Percentiles rank a stretch among this genome's conserved stretches.
Conservation (phyloP, 192 early-diverging fungal species). For the Coemansia erecta region DNA sequence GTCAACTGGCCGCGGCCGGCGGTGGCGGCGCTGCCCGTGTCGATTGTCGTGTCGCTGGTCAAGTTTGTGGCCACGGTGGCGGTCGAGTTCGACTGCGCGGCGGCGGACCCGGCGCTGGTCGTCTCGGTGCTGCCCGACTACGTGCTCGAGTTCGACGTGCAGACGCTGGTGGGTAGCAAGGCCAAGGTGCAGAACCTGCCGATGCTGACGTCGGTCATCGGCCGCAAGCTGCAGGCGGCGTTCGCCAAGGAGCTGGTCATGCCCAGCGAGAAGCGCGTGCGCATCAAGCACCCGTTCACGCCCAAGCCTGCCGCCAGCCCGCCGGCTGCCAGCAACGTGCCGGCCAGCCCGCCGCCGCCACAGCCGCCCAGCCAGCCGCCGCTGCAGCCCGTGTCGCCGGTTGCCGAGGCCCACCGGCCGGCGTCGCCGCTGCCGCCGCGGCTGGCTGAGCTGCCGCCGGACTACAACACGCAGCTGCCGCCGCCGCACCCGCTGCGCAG, state of each 20-base stretch:
- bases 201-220: constrained; percentile 86
- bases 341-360: neutral
- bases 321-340: neutral
- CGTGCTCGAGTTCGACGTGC: constrained; percentile 81
- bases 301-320: constrained; percentile 19
- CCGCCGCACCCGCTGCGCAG: constrained; percentile 46
- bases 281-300: constrained; percentile 51
- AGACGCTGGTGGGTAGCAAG: constrained; percentile 88
- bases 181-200: constrained; percentile 97
- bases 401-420: constrained; percentile 7
- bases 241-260: constrained; percentile 48
- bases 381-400: constrained; percentile 4
- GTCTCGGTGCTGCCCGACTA: constrained; percentile 63
- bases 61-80: constrained; percentile 88
- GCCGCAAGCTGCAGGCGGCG: constrained; percentile 60
- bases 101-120: constrained; percentile 27
- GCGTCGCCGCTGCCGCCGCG: constrained; percentile 15
- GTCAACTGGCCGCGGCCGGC: constrained; percentile 92
- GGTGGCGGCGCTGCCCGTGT: constrained; percentile 90
- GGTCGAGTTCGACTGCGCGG: constrained; percentile 39
- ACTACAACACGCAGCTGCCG: constrained; percentile 53
- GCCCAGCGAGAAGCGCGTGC: constrained; percentile 46
- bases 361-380: neutral
- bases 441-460: constrained; percentile 36
- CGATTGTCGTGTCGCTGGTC: constrained; percentile 78